Evolutionary conservation across 176 grass and related monocot species (phyloP).

Genomic region (Tillandsia leiboldiana): DNA sequence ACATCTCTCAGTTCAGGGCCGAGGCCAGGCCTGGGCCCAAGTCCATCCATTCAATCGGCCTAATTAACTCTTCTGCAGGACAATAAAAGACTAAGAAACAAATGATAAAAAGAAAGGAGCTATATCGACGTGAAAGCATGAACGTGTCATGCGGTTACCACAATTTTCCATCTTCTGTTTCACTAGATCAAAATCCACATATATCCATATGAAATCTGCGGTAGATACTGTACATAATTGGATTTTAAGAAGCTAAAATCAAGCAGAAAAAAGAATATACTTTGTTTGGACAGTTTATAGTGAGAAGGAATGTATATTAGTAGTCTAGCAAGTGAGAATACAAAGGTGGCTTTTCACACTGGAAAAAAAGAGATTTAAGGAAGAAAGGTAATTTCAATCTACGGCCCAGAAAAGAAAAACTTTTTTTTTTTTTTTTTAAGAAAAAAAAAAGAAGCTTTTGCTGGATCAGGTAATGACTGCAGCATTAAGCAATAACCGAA

Average conservation of each 20-base stretch:
- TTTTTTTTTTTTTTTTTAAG: no score
- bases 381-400: background rate
- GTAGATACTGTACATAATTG: background rate
- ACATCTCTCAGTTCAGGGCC: no score
- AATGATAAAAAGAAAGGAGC: no score
- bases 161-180: background rate
- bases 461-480: background rate
- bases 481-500: slow-evolving; percentile 28
- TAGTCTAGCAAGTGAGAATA: slow-evolving; percentile 4
- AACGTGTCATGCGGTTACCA: background rate
- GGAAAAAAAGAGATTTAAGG: background rate
- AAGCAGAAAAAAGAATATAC: background rate
- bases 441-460: background rate
- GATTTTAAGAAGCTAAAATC: background rate
- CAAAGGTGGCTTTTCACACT: background rate
- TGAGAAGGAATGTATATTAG: background rate
- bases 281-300: background rate
- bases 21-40: no score
- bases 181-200: background rate
- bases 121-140: background rate
- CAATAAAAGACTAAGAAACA: no score
- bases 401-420: background rate
- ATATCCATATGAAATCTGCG: background rate
- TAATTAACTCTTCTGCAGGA: no score
- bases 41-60: no score